phyloP scores from a whole-genome alignment of 345 rosid genomes.

The Kernera saxatilis region DNA sequence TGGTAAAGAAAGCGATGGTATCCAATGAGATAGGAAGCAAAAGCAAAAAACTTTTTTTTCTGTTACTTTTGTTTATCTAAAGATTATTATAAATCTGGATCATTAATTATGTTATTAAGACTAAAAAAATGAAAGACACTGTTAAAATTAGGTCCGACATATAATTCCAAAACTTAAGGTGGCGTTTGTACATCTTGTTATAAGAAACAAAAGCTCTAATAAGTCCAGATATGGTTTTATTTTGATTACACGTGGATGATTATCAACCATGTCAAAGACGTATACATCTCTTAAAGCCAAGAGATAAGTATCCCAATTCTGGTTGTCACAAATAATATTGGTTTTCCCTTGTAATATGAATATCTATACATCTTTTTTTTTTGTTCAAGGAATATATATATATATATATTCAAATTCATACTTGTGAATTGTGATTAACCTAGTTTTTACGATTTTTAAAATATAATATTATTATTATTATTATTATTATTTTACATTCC shows the following conservation, averaged over 20 bases:
- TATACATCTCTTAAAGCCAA: slow-evolving; percentile 14
- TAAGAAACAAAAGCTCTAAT: slow-evolving; percentile 17
- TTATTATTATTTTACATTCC: background rate
- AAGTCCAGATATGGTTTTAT: slow-evolving; percentile 17
- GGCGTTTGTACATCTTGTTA: slow-evolving; percentile 7
- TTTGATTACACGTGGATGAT: slow-evolving; percentile 25
- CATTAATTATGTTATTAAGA: background rate
- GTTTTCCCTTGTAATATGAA: background rate
- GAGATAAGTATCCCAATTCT: slow-evolving; percentile 22
- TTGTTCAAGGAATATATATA: too few species aligned
- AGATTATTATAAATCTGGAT: background rate
- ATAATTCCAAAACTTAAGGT: slow-evolving; percentile 19
- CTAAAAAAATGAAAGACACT: background rate
- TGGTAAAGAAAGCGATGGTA: slow-evolving; percentile 23
- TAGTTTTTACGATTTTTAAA: background rate
- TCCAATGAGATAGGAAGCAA: slow-evolving; percentile 23
- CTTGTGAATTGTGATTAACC: background rate
- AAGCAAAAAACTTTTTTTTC: background rate
- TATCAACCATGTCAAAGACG: slow-evolving; percentile 14
- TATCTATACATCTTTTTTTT: too few species aligned
- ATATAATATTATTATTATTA: background rate
- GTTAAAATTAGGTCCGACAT: slow-evolving; percentile 21
- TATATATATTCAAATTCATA: background rate
- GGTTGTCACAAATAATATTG: background rate
- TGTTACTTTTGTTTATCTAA: background rate